A percentile compares a stretch with the other conserved stretches of the same genome.
These are phyloP conservation scores for Borealophlyctis nickersoniae DNA, from an alignment of 192 early-diverging fungal genomes.

Conservation along the genomic window DNA sequence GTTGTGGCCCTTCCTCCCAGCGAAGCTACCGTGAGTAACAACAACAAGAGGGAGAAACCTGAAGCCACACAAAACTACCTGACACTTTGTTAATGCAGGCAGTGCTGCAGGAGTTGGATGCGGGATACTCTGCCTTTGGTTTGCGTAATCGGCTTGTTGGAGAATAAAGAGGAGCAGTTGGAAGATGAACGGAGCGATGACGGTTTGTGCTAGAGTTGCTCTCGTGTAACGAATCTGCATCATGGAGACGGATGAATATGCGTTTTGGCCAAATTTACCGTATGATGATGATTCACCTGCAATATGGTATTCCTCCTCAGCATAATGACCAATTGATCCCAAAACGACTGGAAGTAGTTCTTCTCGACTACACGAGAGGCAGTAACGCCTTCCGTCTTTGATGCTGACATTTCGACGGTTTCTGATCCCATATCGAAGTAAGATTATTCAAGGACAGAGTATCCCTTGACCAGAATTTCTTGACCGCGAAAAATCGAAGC, in stretches of 20 bases:
- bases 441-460: too few species aligned
- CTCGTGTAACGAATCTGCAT: conserved; percentile 50
- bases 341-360: conserved; percentile 30
- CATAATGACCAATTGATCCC: conserved; percentile 63
- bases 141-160: conserved; percentile 46
- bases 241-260: conserved; percentile 14
- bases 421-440: too few species aligned
- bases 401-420: too few species aligned
- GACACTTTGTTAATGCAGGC: conserved; percentile 36
- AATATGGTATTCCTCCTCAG: conserved; percentile 63
- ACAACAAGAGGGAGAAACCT: too few species aligned
- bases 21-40: too few species aligned
- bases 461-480: too few species aligned
- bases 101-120: conserved; percentile 43
- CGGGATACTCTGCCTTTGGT: conserved; percentile 30
- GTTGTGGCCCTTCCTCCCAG: conserved; percentile 45
- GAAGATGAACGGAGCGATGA: conserved; percentile 68
- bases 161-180: conserved; percentile 63
- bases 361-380: too few species aligned
- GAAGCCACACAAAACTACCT: too few species aligned
- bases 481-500: too few species aligned
- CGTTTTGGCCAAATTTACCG: too few species aligned
- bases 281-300: too few species aligned
- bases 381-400: too few species aligned
- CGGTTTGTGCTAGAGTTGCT: conserved; percentile 60